Evolutionary conservation across 768 basidiomycete genomes (phyloP), one percentile per base, ranked within the genome.

Genomic region (Lactarius sanguifluus): DNA sequence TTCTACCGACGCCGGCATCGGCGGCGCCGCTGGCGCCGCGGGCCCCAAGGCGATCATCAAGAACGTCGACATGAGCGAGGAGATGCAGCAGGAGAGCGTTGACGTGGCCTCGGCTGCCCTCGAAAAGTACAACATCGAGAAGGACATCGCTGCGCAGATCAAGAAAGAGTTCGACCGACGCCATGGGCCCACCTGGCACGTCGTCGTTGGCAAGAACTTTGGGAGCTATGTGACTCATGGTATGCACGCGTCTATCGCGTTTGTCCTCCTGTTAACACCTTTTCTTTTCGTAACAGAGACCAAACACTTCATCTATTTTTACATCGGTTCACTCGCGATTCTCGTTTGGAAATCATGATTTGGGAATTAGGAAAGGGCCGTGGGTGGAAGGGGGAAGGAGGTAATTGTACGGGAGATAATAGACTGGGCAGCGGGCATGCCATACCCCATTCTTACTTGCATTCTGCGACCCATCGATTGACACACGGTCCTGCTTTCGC

Each of bases 231-330:
- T 98, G 52, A 97, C 96, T 55, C 96, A 97, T 74, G 96, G 95
- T 96, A 71, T 72, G 62, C 57, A 71, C 72, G 62, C 57, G 89
- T 78, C 38, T 62, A n/a, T 62, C 52, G 28, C 66, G 32, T 66
- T 65, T 40, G 23, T 61, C 54, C 23, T 60, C 57, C 66, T 65
- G 68, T 28, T n/a, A n/a, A n/a, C 54, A 30, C 30, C 15, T 41
- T 38, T 63, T 55, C 41, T 56, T 34, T 28, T 64, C 47, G 67
- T 68, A 64, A 50, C 62, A 97, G 95, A 98, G 85, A 96, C 94
- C 70, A 96, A 95, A 78, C 91, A 97, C 76, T 98, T 98, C 80
- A 95, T 98, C 81, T 98, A 98, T 84, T 96, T 96, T 80, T 98
- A 96, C 82, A 82, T 98, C 76, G 94, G 93, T 64, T 81, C 89